Conservation (phyloP, 2,329 filamentous ascomycete species). For the Clonostachys solani region DNA sequence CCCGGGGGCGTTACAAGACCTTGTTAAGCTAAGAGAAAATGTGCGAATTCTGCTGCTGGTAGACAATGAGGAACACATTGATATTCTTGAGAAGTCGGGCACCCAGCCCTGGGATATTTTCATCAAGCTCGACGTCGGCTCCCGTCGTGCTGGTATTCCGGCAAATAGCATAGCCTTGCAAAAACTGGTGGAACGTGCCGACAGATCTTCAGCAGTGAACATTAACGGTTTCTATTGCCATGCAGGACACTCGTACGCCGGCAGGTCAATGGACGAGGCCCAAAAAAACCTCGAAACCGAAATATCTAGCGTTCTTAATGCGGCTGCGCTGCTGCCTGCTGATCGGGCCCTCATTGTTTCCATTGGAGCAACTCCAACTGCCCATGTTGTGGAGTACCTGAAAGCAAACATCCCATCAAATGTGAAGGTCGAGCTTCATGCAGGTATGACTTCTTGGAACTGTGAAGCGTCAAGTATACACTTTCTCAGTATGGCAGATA, state of each 20-base stretch:
- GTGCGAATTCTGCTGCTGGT: constrained; percentile 28
- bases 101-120: constrained; percentile 23
- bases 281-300: constrained; percentile 20
- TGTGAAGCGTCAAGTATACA: too few species aligned
- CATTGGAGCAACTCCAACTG: constrained; percentile 28
- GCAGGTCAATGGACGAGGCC: constrained; percentile 20
- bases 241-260: constrained; percentile 28
- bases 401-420: constrained; percentile 19
- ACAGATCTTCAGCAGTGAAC: constrained; percentile 16
- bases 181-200: constrained; percentile 16
- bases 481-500: too few species aligned
- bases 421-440: constrained; percentile 27
- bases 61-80: constrained; percentile 26
- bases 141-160: constrained; percentile 23
- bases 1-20: constrained; percentile 19
- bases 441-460: constrained; percentile 7
- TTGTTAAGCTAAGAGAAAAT: constrained; percentile 17
- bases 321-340: constrained; percentile 17
- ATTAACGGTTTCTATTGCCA: constrained; percentile 31
- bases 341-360: constrained; percentile 20
- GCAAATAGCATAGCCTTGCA: constrained; percentile 15
- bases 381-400: constrained; percentile 23
- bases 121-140: constrained; percentile 30
- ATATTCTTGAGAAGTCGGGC: constrained; percentile 15
- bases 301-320: constrained; percentile 19